A percentile compares a stretch with the other conserved stretches of the same genome.
Conservation (phyloP, 2,329 filamentous ascomycete genomes). For the Paecilomyces sp. region DNA sequence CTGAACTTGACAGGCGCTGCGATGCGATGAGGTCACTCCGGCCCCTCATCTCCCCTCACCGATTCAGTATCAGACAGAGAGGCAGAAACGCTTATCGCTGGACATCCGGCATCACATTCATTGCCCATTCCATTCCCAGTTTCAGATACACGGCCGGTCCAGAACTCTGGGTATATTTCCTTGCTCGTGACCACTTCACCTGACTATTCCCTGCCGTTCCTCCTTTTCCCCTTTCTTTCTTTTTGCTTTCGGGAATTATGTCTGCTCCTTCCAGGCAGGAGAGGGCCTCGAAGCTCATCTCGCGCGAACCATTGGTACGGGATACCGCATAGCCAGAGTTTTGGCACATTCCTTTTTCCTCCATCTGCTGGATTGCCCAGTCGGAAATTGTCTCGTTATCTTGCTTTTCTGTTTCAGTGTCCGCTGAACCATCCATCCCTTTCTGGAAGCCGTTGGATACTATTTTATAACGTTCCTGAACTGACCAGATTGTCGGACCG, state of each 20-base stretch:
- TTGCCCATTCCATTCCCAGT: neutral
- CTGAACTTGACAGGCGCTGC: neutral
- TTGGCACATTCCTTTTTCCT: neutral
- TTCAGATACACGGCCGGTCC: neutral
- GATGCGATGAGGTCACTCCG: neutral
- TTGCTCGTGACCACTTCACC: neutral
- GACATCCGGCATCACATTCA: neutral
- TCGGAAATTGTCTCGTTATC: neutral
- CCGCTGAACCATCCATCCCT: neutral
- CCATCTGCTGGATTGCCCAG: neutral
- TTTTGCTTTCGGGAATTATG: neutral
- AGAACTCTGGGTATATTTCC: neutral
- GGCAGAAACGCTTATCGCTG: neutral
- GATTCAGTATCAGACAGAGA: neutral
- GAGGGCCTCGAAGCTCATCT: constrained; percentile 22
- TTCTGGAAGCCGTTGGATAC: neutral
- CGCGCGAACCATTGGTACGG: constrained; percentile 27
- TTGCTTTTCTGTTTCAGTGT: neutral
- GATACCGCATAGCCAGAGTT: neutral
- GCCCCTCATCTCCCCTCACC: neutral
- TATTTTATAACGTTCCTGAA: neutral
- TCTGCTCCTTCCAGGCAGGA: neutral
- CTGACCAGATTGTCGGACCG: neutral
- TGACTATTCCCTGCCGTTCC: neutral
- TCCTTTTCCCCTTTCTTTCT: neutral